These are phyloP conservation scores for Apophysomyces variabilis DNA, from an alignment of 371 early-diverging fungal genomes.

Conservation along the genomic window DNA sequence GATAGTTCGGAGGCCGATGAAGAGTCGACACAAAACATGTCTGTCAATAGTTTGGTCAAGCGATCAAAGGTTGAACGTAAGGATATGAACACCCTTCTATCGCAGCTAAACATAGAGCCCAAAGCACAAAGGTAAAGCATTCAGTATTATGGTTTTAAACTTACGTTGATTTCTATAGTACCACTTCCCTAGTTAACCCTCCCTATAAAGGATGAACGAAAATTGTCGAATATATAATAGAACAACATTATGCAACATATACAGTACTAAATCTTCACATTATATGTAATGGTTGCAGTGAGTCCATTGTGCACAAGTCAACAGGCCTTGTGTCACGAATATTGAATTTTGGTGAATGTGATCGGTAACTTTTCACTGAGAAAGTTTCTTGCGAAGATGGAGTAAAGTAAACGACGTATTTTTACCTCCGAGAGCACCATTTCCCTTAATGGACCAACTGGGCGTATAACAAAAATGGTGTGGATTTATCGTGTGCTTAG, in stretches of 20 bases:
- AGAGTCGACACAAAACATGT: conserved; percentile 9
- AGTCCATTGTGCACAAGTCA: too few relatives aligned
- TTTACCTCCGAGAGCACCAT: too few relatives aligned
- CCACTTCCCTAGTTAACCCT: conserved; percentile 26
- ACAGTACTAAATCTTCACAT: not conserved
- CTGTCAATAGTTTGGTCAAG: conserved; percentile 9
- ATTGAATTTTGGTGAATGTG: too few relatives aligned
- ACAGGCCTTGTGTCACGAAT: too few relatives aligned
- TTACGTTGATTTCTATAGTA: conserved; percentile 3
- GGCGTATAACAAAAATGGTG: too few relatives aligned
- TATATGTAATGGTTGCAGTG: not conserved
- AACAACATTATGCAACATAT: not conserved
- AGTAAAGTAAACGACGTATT: too few relatives aligned
- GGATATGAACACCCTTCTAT: conserved; percentile 20
- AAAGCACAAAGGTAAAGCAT: conserved; percentile 14
- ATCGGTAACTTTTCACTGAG: too few relatives aligned
- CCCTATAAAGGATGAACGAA: conserved; percentile 18
- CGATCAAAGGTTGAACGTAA: conserved; percentile 14
- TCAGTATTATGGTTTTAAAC: not conserved
- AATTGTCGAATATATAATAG: conserved; percentile 5
- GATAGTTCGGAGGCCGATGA: not conserved
- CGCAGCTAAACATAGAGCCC: conserved; percentile 15
- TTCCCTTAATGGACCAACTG: too few relatives aligned
- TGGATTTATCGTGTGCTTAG: too few relatives aligned
- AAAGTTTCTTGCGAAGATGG: too few relatives aligned